Evolutionary conservation across 1,139 yeast genomes (phyloP), one percentile per base, ranked within the genome.

Genomic region (Torulaspora globosa): DNA sequence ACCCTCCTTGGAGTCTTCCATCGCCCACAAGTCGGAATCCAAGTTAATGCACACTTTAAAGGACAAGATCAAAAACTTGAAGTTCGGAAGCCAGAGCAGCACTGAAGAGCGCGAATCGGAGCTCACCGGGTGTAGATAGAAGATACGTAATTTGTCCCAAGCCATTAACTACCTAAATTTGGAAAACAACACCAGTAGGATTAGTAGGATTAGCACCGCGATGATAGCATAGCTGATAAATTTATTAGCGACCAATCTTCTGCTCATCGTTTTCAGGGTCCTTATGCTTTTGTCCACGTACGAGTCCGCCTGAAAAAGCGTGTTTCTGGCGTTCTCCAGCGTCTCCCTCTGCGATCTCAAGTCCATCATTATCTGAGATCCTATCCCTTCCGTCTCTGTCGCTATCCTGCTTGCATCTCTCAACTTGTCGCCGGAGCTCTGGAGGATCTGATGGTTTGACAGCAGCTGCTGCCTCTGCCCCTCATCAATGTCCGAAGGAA

Each of bases 191-290:
- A 90, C 97, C 55, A 94, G 74, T 53, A 92, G 72, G 47, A 94
- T 94, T 59, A 94, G 75, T 47, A 92, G 64, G 5, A 92, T 80
- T 60, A 94, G 76, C 12, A 92, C 90, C 2, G 86, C 96, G 49
- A 94, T 92, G 49, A 94, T 92, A n/a, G 95, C 96, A 59, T 89
- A 88, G 49, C 96, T 89, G 52, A 94, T 87, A 57, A 90, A 76
- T 67, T 89, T 84, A 68, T 94, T 94, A 3, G 97, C 95, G n/a
- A 95, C 90, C 74, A 92, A 76, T 60, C 98, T 72, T 67, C 97
- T 76, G 26, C 96, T 84, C 98, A 94, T 94, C 18, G 88, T 77
- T 59, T 88, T 82, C 60, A 94, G 72, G 0, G 98, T 94, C 49
- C 85, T 79, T 49, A 94, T 78, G 45, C 95, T 83, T 63, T 84